A percentile compares a stretch with the other conserved stretches of the same genome.
Conservation (phyloP, 805 yeast genomes). For the Millerozyma acaciae region DNA sequence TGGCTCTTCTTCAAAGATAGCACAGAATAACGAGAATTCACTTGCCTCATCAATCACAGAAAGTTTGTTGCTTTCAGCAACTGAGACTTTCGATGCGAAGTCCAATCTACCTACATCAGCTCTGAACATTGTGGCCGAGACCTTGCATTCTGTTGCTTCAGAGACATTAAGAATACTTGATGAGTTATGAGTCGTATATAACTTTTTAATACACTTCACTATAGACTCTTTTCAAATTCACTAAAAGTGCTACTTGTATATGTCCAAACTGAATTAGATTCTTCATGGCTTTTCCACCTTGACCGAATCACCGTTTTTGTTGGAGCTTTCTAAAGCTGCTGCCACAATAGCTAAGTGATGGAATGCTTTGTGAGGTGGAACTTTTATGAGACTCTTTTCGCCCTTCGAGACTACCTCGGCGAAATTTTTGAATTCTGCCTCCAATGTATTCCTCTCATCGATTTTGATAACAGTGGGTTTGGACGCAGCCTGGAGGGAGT, state of each 20-base stretch:
- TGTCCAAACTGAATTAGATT: background rate
- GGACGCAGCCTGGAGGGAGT: conserved; percentile 46
- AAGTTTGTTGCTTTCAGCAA: no score
- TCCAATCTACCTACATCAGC: no score
- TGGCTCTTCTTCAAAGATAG: conserved; percentile 5
- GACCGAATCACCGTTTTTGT: conserved; percentile 48
- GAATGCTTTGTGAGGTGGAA: conserved; percentile 76
- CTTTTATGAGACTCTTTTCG: conserved; percentile 54
- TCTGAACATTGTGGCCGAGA: no score
- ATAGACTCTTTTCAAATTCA: background rate
- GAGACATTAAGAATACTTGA: conserved; percentile 9
- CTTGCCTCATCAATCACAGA: no score
- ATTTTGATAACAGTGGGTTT: conserved; percentile 37
- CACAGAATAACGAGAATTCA: no score
- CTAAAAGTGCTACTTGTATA: background rate
- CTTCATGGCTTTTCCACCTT: conserved; percentile 34
- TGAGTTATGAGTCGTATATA: conserved; percentile 8
- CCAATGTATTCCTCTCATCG: conserved; percentile 41
- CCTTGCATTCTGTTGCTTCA: no score
- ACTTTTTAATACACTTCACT: background rate
- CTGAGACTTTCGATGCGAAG: no score
- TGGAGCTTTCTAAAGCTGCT: conserved; percentile 74
- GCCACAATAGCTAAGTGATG: conserved; percentile 90
- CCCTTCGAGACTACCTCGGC: conserved; percentile 56
- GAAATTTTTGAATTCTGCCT: conserved; percentile 47